Percentiles rank a stretch among this genome's conserved stretches.
phyloP scores from a whole-genome alignment of 169 alveolate species.

The Plasmodium billcollinsi region DNA sequence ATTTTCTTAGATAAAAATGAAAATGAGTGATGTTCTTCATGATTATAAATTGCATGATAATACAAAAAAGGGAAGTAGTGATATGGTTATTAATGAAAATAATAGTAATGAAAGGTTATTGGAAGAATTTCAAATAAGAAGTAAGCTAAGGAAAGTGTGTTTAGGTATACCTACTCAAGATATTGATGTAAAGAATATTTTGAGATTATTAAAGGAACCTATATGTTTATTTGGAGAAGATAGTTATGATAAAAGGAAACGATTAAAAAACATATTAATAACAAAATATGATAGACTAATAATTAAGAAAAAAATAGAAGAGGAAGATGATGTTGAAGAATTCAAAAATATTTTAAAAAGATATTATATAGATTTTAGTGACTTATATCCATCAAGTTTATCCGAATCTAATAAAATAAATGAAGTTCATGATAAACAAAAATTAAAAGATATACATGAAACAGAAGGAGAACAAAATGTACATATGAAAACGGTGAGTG shows the following conservation, averaged over 20 bases:
- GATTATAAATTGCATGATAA: slow-evolving; percentile 46
- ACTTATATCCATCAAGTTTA: slow-evolving; percentile 77
- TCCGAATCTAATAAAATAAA: slow-evolving; percentile 69
- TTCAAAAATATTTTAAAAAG: slow-evolving; percentile 81
- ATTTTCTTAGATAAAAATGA: slow-evolving; percentile 29
- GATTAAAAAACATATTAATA: slow-evolving; percentile 81
- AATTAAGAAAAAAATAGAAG: slow-evolving; percentile 64
- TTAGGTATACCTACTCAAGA: slow-evolving; percentile 86
- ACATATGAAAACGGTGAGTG: slow-evolving; percentile 7
- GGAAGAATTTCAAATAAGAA: slow-evolving; percentile 84
- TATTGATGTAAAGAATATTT: slow-evolving; percentile 78
- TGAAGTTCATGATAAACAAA: slow-evolving; percentile 13
- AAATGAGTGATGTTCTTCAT: slow-evolving; percentile 49
- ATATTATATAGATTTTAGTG: slow-evolving; percentile 85
- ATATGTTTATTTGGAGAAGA: slow-evolving; percentile 87
- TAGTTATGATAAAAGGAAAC: slow-evolving; percentile 84
- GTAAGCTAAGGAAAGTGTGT: slow-evolving; percentile 80
- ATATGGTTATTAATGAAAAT: slow-evolving; percentile 65
- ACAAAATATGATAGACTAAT: slow-evolving; percentile 82
- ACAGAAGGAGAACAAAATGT: slow-evolving; percentile 60
- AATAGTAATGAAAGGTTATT: slow-evolving; percentile 70
- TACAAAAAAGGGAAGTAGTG: slow-evolving; percentile 56
- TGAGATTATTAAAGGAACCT: slow-evolving; percentile 85
- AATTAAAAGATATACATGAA: not conserved
- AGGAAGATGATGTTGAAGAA: slow-evolving; percentile 83